Percentiles rank a stretch among this genome's conserved stretches.
Conservation (phyloP, 129 eudicot species). For the Cynara cardunculus region DNA sequence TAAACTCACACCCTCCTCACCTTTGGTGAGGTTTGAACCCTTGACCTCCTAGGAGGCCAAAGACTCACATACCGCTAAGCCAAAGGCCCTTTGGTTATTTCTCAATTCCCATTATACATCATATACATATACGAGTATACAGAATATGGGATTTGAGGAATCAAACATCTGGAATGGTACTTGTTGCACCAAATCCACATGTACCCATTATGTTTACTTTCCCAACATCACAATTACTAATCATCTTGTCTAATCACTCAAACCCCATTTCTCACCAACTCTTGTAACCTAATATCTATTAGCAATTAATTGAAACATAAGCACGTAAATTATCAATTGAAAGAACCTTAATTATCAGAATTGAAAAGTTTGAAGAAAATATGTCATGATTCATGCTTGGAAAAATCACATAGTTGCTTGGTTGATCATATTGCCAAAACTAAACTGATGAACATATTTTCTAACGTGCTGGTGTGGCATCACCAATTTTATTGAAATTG, state of each 20-base stretch:
- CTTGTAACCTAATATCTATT: background rate
- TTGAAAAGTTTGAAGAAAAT: background rate
- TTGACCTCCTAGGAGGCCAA: no score
- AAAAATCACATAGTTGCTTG: background rate
- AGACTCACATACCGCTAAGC: no score
- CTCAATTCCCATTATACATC: no score
- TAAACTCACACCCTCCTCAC: no score
- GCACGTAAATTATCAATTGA: background rate
- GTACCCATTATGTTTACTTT: background rate
- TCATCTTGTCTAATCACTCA: background rate
- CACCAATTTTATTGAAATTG: background rate
- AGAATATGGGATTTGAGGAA: no score
- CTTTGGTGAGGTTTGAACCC: no score
- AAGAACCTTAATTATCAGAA: slow-evolving; percentile 1
- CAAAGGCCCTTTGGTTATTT: no score
- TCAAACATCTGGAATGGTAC: background rate
- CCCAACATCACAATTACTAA: background rate
- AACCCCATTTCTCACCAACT: background rate
- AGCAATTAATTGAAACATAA: background rate
- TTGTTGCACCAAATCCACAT: background rate
- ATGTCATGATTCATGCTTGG: background rate
- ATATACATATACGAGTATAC: no score
- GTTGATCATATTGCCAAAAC: background rate
- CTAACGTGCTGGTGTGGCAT: background rate
- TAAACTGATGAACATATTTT: background rate